A percentile compares a stretch with the other conserved stretches of the same genome.
phyloP scores from a whole-genome alignment of 2,329 filamentous ascomycete species.

The Aspergillus puulaauensis region DNA sequence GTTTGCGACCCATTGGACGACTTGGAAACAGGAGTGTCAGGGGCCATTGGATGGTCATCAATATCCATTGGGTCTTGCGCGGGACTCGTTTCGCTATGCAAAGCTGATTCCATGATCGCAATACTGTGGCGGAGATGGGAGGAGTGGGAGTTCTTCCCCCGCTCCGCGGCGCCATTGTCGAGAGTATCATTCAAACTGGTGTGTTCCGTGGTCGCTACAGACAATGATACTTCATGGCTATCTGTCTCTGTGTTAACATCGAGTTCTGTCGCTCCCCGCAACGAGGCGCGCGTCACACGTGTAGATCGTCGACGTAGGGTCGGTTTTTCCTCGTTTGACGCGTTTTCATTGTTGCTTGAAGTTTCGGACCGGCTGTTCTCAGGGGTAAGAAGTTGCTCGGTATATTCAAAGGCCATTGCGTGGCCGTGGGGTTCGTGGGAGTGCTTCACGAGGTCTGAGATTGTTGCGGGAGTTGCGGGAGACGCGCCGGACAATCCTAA shows the following conservation, averaged over 20 bases:
- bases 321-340: slow-evolving; percentile 34
- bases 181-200: slow-evolving; percentile 34
- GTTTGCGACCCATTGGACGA: slow-evolving; percentile 30
- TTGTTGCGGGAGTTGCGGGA: slow-evolving; percentile 29
- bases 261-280: slow-evolving; percentile 31
- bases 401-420: slow-evolving; percentile 34
- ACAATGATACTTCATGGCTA: slow-evolving; percentile 19
- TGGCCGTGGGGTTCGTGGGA: slow-evolving; percentile 29
- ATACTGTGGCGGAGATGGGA: slow-evolving; percentile 42
- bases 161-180: slow-evolving; percentile 39
- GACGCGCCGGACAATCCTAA: slow-evolving; percentile 31
- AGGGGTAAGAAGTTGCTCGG: slow-evolving; percentile 43
- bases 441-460: slow-evolving; percentile 26
- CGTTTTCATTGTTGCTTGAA: slow-evolving; percentile 41
- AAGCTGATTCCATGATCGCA: slow-evolving; percentile 38
- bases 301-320: slow-evolving; percentile 34
- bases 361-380: slow-evolving; percentile 46
- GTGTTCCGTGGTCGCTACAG: slow-evolving; percentile 27
- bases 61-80: slow-evolving; percentile 19
- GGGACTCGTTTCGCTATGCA: slow-evolving; percentile 26
- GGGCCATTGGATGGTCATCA: slow-evolving; percentile 27
- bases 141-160: slow-evolving; percentile 33
- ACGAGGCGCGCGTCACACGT: slow-evolving; percentile 42
- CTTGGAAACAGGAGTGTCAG: slow-evolving; percentile 37
- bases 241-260: slow-evolving; percentile 24